These are phyloP conservation scores for Pyrenochaeta sp. DNA, from an alignment of 2,329 filamentous ascomycete genomes.

Conservation along the genomic window DNA sequence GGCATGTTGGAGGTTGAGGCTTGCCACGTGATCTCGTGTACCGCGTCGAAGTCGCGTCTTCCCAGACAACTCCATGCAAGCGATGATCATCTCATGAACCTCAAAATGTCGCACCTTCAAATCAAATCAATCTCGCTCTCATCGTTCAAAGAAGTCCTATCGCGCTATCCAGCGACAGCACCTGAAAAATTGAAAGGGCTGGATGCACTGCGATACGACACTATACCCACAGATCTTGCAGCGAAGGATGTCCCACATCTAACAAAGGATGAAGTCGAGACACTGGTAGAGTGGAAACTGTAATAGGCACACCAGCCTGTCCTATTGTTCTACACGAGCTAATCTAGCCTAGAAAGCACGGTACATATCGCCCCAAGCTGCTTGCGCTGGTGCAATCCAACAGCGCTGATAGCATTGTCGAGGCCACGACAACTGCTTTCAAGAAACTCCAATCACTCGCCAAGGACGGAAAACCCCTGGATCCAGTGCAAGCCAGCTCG, in stretches of 20 bases:
- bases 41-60: constrained; percentile 8
- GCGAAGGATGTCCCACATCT: constrained; percentile 21
- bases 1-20: too few species aligned
- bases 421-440: constrained; percentile 63
- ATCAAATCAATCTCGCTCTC: constrained; percentile 22
- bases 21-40: not conserved
- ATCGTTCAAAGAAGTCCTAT: constrained; percentile 28
- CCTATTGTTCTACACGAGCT: not conserved
- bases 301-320: constrained; percentile 11
- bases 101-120: constrained; percentile 13
- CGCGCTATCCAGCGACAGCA: constrained; percentile 33
- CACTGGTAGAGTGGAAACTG: constrained; percentile 52
- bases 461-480: not conserved
- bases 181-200: constrained; percentile 39
- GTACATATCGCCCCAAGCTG: constrained; percentile 58
- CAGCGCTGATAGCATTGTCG: constrained; percentile 54
- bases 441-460: constrained; percentile 14
- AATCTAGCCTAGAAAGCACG: constrained; percentile 53
- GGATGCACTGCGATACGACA: constrained; percentile 42
- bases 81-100: not conserved
- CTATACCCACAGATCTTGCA: constrained; percentile 31
- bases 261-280: constrained; percentile 38
- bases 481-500: constrained; percentile 21
- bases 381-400: constrained; percentile 65
- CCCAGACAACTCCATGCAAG: not conserved